A percentile compares a stretch with the other conserved stretches of the same genome.
These are phyloP conservation scores for Durio zibethinus DNA, from an alignment of 345 rosid species.

Conservation along the genomic window DNA sequence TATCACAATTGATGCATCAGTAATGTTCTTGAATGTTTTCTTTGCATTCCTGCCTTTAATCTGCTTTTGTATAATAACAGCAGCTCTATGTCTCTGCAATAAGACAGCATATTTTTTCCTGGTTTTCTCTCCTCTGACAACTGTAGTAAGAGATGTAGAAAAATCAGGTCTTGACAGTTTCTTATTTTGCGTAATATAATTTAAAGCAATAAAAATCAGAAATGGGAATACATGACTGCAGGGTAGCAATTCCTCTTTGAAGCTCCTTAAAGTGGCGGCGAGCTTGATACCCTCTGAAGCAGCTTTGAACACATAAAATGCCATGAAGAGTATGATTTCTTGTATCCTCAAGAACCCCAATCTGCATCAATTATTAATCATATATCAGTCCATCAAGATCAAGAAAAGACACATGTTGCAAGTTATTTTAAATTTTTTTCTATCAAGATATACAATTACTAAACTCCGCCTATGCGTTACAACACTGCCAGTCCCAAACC, in stretches of 20 bases:
- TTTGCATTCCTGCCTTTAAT: constrained; percentile 49
- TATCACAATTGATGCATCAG: constrained; percentile 54
- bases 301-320: constrained; percentile 87
- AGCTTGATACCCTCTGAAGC: constrained; percentile 92
- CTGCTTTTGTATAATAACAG: constrained; percentile 69
- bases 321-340: constrained; percentile 97
- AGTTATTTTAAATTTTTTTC: neutral
- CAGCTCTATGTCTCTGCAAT: constrained; percentile 75
- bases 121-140: constrained; percentile 67
- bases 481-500: no score
- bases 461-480: no score
- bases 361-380: constrained; percentile 44
- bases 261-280: constrained; percentile 59
- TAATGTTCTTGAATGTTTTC: constrained; percentile 41
- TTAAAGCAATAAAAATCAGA: neutral
- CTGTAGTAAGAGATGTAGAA: constrained; percentile 39
- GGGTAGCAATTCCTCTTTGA: constrained; percentile 52
- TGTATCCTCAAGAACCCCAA: constrained; percentile 96
- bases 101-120: constrained; percentile 65
- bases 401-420: neutral
- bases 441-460: neutral
- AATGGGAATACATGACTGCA: constrained; percentile 75
- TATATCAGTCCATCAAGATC: neutral
- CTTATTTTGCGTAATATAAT: neutral
- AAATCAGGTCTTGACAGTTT: constrained; percentile 2